phyloP scores from a whole-genome alignment of 164 flowering plant species.

The Chimonanthus praecox region DNA sequence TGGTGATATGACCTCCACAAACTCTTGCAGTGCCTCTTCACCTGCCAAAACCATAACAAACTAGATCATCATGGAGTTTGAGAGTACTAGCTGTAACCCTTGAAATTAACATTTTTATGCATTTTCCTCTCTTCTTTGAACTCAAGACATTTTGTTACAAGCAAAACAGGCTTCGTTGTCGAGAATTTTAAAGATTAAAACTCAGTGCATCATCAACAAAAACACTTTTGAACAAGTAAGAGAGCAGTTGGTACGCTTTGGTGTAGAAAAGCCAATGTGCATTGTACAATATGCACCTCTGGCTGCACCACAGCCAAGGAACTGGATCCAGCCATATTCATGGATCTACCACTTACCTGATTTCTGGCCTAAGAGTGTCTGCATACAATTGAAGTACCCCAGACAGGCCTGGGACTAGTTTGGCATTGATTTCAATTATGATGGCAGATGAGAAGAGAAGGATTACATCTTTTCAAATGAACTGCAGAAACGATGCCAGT shows the following conservation, averaged over 20 bases:
- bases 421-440: too few species aligned
- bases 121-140: too few species aligned
- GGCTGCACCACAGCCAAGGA: not conserved
- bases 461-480: slow-evolving; percentile 63
- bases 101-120: too few species aligned
- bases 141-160: too few species aligned
- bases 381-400: too few species aligned
- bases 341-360: not conserved
- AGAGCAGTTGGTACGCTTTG: too few species aligned
- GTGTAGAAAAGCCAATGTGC: not conserved
- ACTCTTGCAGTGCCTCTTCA: slow-evolving; percentile 49
- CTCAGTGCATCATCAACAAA: not conserved
- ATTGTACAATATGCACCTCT: not conserved
- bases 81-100: too few species aligned
- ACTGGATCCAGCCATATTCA: not conserved
- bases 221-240: too few species aligned
- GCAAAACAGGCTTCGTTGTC: not conserved
- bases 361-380: too few species aligned
- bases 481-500: slow-evolving; percentile 59
- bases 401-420: too few species aligned
- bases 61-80: too few species aligned
- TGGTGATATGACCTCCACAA: slow-evolving; percentile 37
- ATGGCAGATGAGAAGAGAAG: not conserved
- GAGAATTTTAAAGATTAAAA: not conserved
- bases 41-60: slow-evolving; percentile 29